Conservation (phyloP, 2,329 filamentous ascomycete genomes). For the Exophiala sp. region DNA sequence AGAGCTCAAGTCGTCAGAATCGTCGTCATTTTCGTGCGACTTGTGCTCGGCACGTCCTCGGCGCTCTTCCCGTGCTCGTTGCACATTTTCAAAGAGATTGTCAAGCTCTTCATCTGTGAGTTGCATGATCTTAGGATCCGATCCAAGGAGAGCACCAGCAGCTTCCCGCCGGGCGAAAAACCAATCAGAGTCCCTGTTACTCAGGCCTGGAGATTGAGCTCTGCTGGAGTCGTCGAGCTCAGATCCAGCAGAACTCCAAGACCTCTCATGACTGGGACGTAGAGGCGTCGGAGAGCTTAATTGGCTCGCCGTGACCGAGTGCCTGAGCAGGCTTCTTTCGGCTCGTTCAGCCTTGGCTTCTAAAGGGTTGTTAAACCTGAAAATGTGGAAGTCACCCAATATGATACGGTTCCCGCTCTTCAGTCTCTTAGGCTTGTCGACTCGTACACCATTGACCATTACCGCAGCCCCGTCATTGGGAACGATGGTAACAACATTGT, state of each 20-base stretch:
- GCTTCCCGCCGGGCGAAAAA: slow-evolving; percentile 88
- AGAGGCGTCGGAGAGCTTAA: slow-evolving; percentile 59
- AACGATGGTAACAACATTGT: slow-evolving; percentile 86
- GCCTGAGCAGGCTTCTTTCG: slow-evolving; percentile 72
- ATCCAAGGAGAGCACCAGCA: slow-evolving; percentile 80
- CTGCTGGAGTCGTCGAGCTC: slow-evolving; percentile 70
- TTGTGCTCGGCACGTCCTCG: slow-evolving; percentile 58
- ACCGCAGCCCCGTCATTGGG: slow-evolving; percentile 88
- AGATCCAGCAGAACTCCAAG: slow-evolving; percentile 69
- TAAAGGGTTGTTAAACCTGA: slow-evolving; percentile 95
- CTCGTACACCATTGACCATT: slow-evolving; percentile 93
- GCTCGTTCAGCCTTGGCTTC: slow-evolving; percentile 89
- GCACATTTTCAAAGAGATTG: slow-evolving; percentile 86
- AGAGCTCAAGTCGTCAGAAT: slow-evolving; percentile 81
- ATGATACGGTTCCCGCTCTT: slow-evolving; percentile 93
- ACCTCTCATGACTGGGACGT: slow-evolving; percentile 67
- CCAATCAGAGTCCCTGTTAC: slow-evolving; percentile 79
- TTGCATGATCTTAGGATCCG: slow-evolving; percentile 84
- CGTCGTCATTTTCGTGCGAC: slow-evolving; percentile 61
- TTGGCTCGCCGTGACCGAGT: slow-evolving; percentile 63
- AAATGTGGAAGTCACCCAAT: slow-evolving; percentile 96
- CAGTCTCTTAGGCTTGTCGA: slow-evolving; percentile 76
- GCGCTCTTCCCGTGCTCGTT: slow-evolving; percentile 76
- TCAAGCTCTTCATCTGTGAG: slow-evolving; percentile 93
- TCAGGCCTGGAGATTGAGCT: slow-evolving; percentile 71